A percentile compares a stretch with the other conserved stretches of the same genome.
phyloP scores from a whole-genome alignment of 441 rosid species.

The Jatropha podagrica region DNA sequence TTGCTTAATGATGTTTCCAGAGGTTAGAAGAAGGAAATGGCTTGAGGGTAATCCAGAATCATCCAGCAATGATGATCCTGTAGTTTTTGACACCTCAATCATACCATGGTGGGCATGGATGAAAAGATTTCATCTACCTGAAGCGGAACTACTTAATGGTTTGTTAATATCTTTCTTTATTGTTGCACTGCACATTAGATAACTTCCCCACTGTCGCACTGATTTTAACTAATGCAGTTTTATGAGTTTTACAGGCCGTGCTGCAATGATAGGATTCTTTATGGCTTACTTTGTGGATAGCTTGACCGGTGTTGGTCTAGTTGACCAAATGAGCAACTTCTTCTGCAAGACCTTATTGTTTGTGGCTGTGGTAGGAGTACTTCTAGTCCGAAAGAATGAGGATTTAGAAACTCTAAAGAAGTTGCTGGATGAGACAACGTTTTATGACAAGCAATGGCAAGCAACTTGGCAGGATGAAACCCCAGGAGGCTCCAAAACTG shows the following conservation, averaged over 20 bases:
- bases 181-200: background rate
- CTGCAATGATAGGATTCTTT: constrained; percentile 96
- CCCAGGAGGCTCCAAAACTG: constrained; percentile 32
- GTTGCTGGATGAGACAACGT: constrained; percentile 79
- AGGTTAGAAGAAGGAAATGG: constrained; percentile 93
- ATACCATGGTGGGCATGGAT: constrained; percentile 99
- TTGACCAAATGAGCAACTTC: constrained; percentile 95
- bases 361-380: constrained; percentile 76
- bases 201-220: background rate
- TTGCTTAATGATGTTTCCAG: constrained; percentile 37
- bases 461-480: constrained; percentile 84
- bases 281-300: constrained; percentile 97
- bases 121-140: constrained; percentile 89
- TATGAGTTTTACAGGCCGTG: constrained; percentile 61
- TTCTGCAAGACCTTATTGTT: constrained; percentile 91
- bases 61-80: constrained; percentile 70
- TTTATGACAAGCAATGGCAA: constrained; percentile 96
- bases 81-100: constrained; percentile 79
- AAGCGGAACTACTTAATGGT: constrained; percentile 91
- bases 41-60: constrained; percentile 77
- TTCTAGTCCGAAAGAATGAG: constrained; percentile 80
- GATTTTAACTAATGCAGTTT: constrained; percentile 12
- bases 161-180: constrained; percentile 19
- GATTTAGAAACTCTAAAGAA: constrained; percentile 69
- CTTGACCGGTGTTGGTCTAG: constrained; percentile 89